Evolutionary conservation across 805 yeast species (phyloP), one percentile per base, ranked within the genome.

Genomic region (Komagataella kurtzmanii): DNA sequence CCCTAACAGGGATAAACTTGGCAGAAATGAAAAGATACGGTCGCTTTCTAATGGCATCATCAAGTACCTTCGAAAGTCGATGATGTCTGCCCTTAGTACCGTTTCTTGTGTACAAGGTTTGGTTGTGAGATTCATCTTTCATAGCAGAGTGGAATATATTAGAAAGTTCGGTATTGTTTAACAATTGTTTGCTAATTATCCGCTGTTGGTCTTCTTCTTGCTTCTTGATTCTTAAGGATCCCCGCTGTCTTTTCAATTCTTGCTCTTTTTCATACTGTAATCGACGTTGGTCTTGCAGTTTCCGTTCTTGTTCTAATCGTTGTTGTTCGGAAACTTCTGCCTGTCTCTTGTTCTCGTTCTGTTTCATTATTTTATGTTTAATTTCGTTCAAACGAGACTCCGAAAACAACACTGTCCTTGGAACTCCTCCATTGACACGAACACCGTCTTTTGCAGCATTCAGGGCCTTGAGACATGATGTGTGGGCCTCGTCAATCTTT

Each of bases 11-110:
- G 14, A 77, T 72, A 53, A 71, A 74, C 53, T 70, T 72, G 56
- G 76, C 77, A 17, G 73, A 69, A 47, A 85, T 75, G 54, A 75
- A 71, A 24, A 85, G 65, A 52, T 71, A 81, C 0, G 90, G 83
- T 30, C 85, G 68, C 30, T 75, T 76, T 52, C 75, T 75, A 23
- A 84, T 74, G 49, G 73, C 72, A 49, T 63, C 72, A 3, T 63
- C 69, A 19, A 81, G 63, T 19, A 77, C 81, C 2, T 58, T 56
- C 0, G 87, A 85, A 14, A 83, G 64, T 17, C 49, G 47, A 18
- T 21, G 47, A 45, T 45, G 52, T 1, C 60, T 49, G 2, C 67
- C 61, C 3, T 53, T 18, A 17, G 63, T 59, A 21, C 54, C 52
- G 40, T 30, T 30, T 30, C 12, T 30, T 4, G 40, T 30, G 14